Base-by-base conservation (phyloP, 2,329 filamentous ascomycete species). In the Diaporthe amygdali region DNA sequence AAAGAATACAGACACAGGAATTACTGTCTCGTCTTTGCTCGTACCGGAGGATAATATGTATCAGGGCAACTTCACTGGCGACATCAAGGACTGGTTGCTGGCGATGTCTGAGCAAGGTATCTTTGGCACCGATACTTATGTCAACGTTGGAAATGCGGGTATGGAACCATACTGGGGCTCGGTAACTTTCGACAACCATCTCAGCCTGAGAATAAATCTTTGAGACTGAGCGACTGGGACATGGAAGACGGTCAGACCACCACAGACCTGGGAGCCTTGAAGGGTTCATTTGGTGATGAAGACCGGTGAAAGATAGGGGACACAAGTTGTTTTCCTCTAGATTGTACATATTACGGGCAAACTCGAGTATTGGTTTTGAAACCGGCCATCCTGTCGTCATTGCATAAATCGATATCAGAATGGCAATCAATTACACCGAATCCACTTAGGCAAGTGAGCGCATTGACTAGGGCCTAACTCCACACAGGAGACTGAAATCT, bases 71-170 rank as follows among this genome's bases (percentile, higher is more conserved):
- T 84, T 84, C 64, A 71, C 70, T 0, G 82, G 81, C 2, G 81
- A 84, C 61, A 80, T 82, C 51, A 84, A 83, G 76, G 79, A 84
- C 37, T 84, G 82, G 83, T 74, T 84, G 25, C 47, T 78, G 25
- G 80, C 79, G 15, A 71, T 84, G 56, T 79, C 80, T 2, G 76
- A 80, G 37, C 78, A 81, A 44, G 82, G 80, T 2, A 75, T 81
- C 25, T 83, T 83, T 70, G 75, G 73, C 3, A 76, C 78, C 14
- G 76, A 73, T 22, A 83, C 81, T 1, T 85, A 80, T 70, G 80
- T 84, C 44, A 84, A 84, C 66, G 82, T 85, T 8, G 82, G 82
- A 1, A 84, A 84, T 72, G 82, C 79, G 22, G 82, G 82, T 1
- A 75, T 75, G 69, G 75, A 76, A 47, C 75, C 75, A 0, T 76